A percentile compares a stretch with the other conserved stretches of the same genome.
These are phyloP conservation scores for Podila minutissima DNA, from an alignment of 192 early-diverging fungal genomes.

Conservation along the genomic window DNA sequence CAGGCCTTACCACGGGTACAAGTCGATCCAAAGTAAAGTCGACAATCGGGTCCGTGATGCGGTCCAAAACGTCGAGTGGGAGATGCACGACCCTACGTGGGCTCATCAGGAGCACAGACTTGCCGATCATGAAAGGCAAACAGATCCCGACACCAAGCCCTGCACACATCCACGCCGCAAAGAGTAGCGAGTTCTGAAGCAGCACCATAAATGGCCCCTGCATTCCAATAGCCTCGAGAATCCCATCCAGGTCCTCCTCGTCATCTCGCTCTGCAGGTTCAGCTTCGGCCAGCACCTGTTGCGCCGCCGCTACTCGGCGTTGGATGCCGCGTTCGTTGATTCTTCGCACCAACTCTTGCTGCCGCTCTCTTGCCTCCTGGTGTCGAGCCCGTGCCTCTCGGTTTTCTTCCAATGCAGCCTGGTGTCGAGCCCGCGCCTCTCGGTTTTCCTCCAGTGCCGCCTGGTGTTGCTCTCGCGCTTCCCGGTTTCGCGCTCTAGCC, in stretches of 20 bases:
- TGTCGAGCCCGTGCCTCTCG: not conserved
- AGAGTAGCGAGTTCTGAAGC: conserved; percentile 83
- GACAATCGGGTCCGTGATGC: conserved; percentile 32
- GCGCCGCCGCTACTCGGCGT: conserved; percentile 1
- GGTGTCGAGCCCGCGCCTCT: not conserved
- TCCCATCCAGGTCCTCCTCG: conserved; percentile 70
- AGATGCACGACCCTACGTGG: conserved; percentile 21
- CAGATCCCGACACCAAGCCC: conserved; percentile 80
- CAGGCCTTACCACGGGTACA: conserved; percentile 1
- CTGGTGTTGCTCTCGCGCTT: not conserved
- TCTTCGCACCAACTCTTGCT: conserved; percentile 26
- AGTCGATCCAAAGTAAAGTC: conserved; percentile 35
- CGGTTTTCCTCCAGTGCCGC: not conserved
- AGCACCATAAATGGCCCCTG: conserved; percentile 84
- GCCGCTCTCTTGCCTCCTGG: not conserved
- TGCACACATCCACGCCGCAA: conserved; percentile 79
- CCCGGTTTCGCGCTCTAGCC: not conserved
- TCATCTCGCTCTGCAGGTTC: conserved; percentile 29
- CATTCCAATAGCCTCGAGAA: conserved; percentile 93
- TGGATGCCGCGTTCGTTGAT: conserved; percentile 26
- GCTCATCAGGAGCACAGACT: conserved; percentile 55
- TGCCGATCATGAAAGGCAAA: conserved; percentile 80
- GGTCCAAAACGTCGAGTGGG: conserved; percentile 16
- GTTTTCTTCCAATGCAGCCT: not conserved
- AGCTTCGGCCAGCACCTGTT: not conserved